Conservation (phyloP, 495 filamentous ascomycete genomes). For the Lasiosphaeria miniovina region DNA sequence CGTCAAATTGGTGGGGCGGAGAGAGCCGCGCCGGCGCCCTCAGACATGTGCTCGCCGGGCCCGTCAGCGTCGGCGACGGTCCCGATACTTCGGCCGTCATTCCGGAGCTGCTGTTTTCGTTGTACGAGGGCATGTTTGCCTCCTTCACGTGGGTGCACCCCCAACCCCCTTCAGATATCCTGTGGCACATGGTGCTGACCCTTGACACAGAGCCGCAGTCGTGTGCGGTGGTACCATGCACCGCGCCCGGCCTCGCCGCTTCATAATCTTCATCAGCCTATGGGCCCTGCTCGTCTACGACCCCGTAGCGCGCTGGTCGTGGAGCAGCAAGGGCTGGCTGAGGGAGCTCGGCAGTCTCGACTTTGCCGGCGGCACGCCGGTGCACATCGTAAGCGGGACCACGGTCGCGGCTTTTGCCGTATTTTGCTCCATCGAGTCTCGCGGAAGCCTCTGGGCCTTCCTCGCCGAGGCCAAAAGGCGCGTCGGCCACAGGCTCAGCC, state of each 20-base stretch:
- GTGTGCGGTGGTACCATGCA: constrained; percentile 20
- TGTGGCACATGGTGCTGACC: not conserved
- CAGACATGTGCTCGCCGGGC: constrained; percentile 9
- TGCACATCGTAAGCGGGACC: constrained; percentile 81
- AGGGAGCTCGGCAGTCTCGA: constrained; percentile 69
- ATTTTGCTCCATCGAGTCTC: constrained; percentile 39
- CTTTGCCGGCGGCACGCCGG: constrained; percentile 82
- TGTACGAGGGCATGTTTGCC: constrained; percentile 24
- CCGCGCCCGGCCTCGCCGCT: constrained; percentile 13
- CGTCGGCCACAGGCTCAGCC: not conserved
- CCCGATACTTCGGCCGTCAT: constrained; percentile 6
- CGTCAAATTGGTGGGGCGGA: constrained; percentile 16
- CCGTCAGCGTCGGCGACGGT: constrained; percentile 12
- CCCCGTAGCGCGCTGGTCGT: constrained; percentile 85
- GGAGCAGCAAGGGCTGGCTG: constrained; percentile 77
- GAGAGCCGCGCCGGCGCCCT: constrained; percentile 12
- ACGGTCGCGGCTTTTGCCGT: constrained; percentile 77
- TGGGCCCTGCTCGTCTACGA: constrained; percentile 84
- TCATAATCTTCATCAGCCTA: constrained; percentile 76
- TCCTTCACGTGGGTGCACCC: constrained; percentile 13
- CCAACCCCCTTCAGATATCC: not conserved
- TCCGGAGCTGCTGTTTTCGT: constrained; percentile 15
- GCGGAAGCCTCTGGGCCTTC: constrained; percentile 3
- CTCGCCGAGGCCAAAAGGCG: not conserved
- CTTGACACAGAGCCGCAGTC: constrained; percentile 8